Percentiles rank a stretch among this genome's conserved stretches.
Conservation (phyloP, 345 rosid species). For the Anastatica hierochuntica region DNA sequence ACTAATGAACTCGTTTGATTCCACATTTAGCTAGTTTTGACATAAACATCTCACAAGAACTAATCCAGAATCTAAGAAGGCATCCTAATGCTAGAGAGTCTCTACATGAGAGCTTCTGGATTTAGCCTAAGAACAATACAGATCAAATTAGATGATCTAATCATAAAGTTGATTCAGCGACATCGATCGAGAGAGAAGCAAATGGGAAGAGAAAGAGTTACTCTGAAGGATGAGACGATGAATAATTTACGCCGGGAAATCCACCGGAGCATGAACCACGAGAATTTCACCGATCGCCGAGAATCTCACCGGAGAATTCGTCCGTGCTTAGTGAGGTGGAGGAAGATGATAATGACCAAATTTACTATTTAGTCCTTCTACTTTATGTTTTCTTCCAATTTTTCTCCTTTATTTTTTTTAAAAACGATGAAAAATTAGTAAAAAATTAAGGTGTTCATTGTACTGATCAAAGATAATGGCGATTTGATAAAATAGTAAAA, state of each 20-base stretch:
- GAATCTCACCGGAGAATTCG: conserved; percentile 12
- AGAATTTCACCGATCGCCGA: conserved; percentile 22
- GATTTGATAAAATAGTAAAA: not conserved
- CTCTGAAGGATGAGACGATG: conserved; percentile 99
- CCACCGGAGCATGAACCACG: conserved; percentile 6
- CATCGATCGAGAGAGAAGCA: not conserved
- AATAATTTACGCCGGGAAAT: conserved; percentile 23
- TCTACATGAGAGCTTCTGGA: conserved; percentile 3
- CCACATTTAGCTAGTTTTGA: conserved; percentile 1
- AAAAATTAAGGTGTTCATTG: too few species aligned
- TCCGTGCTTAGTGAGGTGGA: conserved; percentile 20
- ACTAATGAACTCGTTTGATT: not conserved
- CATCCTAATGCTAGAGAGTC: too few species aligned
- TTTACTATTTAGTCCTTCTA: conserved; percentile 6
- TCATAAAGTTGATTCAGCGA: not conserved
- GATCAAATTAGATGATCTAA: not conserved
- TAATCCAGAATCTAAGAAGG: not conserved
- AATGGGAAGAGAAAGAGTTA: conserved; percentile 17
- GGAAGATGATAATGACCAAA: conserved; percentile 16
- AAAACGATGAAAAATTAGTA: too few species aligned
- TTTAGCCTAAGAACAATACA: not conserved
- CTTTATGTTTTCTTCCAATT: not conserved
- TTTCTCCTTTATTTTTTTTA: not conserved
- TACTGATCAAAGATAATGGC: too few species aligned
- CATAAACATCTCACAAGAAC: not conserved